Conservation (phyloP, 306 rosid species). For the Cucurbita pepo region DNA sequence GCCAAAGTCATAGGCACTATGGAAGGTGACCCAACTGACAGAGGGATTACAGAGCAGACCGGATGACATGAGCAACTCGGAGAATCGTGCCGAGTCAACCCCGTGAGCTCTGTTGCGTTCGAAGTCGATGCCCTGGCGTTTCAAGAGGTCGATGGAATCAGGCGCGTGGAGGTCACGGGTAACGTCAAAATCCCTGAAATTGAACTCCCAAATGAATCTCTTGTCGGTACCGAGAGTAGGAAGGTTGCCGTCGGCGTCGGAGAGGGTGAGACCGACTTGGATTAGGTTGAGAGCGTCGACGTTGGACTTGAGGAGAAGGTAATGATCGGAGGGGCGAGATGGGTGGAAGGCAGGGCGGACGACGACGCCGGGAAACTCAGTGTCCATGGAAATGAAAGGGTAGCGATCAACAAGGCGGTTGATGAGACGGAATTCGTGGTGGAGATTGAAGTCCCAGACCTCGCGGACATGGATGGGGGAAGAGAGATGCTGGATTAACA, state of each 20-base stretch:
- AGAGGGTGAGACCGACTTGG: slow-evolving; percentile 62
- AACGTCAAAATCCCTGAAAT: slow-evolving; percentile 47
- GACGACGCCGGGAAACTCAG: slow-evolving; percentile 59
- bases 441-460: slow-evolving; percentile 53
- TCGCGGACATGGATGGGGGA: slow-evolving; percentile 35
- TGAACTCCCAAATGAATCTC: slow-evolving; percentile 59
- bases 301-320: slow-evolving; percentile 38
- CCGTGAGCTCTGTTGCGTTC: slow-evolving; percentile 27
- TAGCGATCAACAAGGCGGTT: slow-evolving; percentile 12
- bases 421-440: slow-evolving; percentile 32
- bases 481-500: background rate
- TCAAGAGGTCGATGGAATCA: slow-evolving; percentile 43
- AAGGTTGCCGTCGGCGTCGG: slow-evolving; percentile 49
- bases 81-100: slow-evolving; percentile 23
- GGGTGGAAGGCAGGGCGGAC: slow-evolving; percentile 18
- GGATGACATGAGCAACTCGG: slow-evolving; percentile 41
- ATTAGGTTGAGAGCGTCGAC: slow-evolving; percentile 67
- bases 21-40: slow-evolving; percentile 59
- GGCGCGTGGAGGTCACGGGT: slow-evolving; percentile 38
- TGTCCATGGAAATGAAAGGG: slow-evolving; percentile 65
- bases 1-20: slow-evolving; percentile 64
- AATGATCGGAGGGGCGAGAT: slow-evolving; percentile 34
- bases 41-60: slow-evolving; percentile 43
- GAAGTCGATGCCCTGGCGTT: slow-evolving; percentile 55
- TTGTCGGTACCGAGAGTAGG: slow-evolving; percentile 31